These are phyloP conservation scores for Trametes cinnabarina DNA, from an alignment of 768 basidiomycete genomes.

Conservation along the genomic window DNA sequence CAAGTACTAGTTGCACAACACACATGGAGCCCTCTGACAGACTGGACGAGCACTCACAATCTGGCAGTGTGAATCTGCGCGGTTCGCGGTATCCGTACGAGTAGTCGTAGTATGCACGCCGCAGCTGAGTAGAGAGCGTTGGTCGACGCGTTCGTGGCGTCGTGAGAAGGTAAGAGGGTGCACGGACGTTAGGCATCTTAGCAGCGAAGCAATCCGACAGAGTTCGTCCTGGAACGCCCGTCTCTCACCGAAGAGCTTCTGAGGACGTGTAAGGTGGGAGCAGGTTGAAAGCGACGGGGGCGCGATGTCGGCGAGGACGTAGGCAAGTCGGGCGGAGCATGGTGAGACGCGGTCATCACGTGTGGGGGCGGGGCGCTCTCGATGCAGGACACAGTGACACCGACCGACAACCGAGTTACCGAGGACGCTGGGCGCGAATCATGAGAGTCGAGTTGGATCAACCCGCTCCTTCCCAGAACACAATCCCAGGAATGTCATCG, in stretches of 20 bases:
- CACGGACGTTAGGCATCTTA: conserved; percentile 8
- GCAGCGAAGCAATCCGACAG: neutral
- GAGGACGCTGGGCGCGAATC: neutral
- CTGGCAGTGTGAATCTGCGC: conserved; percentile 61
- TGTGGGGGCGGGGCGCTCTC: neutral
- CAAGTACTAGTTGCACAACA: no score
- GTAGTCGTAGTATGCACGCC: conserved; percentile 63
- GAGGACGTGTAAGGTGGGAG: neutral
- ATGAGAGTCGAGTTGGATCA: neutral
- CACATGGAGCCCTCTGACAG: no score
- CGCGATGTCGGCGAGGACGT: neutral
- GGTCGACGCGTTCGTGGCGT: conserved; percentile 14
- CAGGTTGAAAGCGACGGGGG: neutral
- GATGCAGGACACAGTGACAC: no score
- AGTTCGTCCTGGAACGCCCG: neutral
- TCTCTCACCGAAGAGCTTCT: neutral
- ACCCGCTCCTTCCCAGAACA: no score
- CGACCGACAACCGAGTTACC: neutral
- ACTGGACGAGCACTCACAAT: conserved; percentile 50
- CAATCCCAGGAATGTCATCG: no score
- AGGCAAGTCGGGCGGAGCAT: conserved; percentile 6
- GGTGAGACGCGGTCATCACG: conserved; percentile 13
- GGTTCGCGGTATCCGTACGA: conserved; percentile 76
- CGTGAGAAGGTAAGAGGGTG: conserved; percentile 10
- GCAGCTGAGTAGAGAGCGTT: conserved; percentile 9